phyloP scores from a whole-genome alignment of 257 asterid genomes.

The Vinca minor region DNA sequence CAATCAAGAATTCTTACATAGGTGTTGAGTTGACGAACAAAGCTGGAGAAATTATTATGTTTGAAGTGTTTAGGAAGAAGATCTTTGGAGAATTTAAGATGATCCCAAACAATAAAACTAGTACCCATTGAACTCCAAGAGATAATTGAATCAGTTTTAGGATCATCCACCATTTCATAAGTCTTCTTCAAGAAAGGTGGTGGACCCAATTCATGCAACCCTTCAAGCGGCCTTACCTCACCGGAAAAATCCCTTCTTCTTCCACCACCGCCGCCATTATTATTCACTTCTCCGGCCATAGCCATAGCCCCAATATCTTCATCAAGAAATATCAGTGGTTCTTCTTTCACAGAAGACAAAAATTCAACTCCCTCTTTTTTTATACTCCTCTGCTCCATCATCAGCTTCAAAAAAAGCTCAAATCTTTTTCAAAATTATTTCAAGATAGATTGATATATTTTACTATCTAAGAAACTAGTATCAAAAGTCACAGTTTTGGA shows the following conservation, averaged over 20 bases:
- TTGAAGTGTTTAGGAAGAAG: conserved; percentile 80
- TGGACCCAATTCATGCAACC: conserved; percentile 55
- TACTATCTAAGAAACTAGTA: no score
- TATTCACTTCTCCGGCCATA: conserved; percentile 6
- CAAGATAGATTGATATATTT: neutral
- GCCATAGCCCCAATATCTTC: conserved; percentile 30
- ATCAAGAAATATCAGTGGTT: conserved; percentile 32
- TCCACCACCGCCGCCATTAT: conserved; percentile 12
- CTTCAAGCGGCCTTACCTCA: conserved; percentile 35
- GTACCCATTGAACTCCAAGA: conserved; percentile 47
- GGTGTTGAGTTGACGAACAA: conserved; percentile 87
- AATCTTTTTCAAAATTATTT: no score
- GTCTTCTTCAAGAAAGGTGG: conserved; percentile 89
- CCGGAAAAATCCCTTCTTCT: neutral
- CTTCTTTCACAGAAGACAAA: conserved; percentile 49
- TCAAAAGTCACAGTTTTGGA: neutral
- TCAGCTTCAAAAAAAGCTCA: no score
- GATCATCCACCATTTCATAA: conserved; percentile 84
- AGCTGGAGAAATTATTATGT: conserved; percentile 91
- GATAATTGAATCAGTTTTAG: conserved; percentile 51
- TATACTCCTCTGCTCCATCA: neutral
- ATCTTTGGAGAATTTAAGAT: conserved; percentile 54
- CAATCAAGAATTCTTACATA: conserved; percentile 74
- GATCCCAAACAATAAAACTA: conserved; percentile 84
- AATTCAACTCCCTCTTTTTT: conserved; percentile 14